Percentiles rank a stretch among this genome's conserved stretches.
Conservation (phyloP, 2,329 filamentous ascomycete genomes). For the Xylariaceae sp. region DNA sequence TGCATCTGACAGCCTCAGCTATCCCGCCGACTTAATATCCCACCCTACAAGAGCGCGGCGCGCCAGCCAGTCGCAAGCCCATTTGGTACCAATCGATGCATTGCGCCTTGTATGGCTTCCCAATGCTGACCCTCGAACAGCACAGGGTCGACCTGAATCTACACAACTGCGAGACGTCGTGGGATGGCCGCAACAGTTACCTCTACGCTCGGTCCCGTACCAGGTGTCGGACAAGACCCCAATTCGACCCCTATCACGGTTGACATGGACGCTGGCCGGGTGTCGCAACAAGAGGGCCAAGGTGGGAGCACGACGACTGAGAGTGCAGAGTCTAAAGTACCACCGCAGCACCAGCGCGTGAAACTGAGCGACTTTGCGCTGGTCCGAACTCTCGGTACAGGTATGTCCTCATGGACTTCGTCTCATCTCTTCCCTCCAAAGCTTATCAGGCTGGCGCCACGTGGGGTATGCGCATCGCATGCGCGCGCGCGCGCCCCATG, state of each 20-base stretch:
- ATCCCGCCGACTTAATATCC: no score
- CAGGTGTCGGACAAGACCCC: conserved; percentile 33
- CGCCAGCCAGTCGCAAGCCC: no score
- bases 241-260: conserved; percentile 29
- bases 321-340: conserved; percentile 35
- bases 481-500: neutral
- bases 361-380: conserved; percentile 69
- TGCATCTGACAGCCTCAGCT: conserved; percentile 26
- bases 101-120: conserved; percentile 17
- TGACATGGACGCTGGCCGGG: conserved; percentile 29
- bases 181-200: conserved; percentile 44
- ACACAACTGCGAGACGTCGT: conserved; percentile 18
- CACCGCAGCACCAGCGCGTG: conserved; percentile 44
- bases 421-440: neutral
- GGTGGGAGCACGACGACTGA: no score
- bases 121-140: conserved; percentile 26
- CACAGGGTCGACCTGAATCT: conserved; percentile 16
- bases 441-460: neutral
- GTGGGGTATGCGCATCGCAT: neutral
- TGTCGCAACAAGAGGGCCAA: conserved; percentile 21
- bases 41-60: no score
- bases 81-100: conserved; percentile 24
- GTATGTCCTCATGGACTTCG: conserved; percentile 47
- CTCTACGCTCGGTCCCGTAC: conserved; percentile 31
- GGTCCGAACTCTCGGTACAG: conserved; percentile 78